Percentiles rank a stretch among this genome's conserved stretches.
Conservation (phyloP, 108 stramenopile species). For the Pseudonitzschia multiseries region DNA sequence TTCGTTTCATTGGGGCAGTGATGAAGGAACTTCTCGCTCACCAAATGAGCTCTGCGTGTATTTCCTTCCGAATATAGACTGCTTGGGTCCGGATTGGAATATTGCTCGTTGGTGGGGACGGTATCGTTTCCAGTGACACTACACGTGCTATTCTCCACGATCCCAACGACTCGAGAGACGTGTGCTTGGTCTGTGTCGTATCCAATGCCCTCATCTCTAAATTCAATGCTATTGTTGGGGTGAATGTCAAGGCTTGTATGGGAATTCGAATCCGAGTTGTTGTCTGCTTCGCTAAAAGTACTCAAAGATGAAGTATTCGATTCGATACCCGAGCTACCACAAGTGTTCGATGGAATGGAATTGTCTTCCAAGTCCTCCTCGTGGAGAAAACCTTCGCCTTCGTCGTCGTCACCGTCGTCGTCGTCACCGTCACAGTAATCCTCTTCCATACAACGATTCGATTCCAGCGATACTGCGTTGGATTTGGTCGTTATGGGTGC, state of each 20-base stretch:
- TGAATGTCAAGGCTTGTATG: neutral
- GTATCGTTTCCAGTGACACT: neutral
- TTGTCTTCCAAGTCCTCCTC: slow-evolving; percentile 13
- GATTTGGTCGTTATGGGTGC: neutral
- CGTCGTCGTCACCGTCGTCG: slow-evolving; percentile 21
- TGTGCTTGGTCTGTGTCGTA: slow-evolving; percentile 22
- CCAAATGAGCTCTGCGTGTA: neutral
- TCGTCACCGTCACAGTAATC: slow-evolving; percentile 15
- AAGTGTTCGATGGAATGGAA: neutral
- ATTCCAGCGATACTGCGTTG: neutral
- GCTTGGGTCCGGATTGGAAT: neutral
- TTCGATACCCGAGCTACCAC: neutral
- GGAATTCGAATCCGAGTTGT: neutral
- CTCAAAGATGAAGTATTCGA: slow-evolving; percentile 30
- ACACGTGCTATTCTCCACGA: neutral
- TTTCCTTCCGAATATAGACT: neutral
- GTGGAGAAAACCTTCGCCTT: slow-evolving; percentile 13
- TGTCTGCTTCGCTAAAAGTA: slow-evolving; percentile 20
- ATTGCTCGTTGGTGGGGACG: neutral
- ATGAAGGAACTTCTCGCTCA: neutral
- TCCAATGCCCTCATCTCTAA: neutral
- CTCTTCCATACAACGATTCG: neutral
- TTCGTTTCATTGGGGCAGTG: neutral
- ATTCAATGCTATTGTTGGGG: neutral
- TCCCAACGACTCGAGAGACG: slow-evolving; percentile 6